Conservation (phyloP, 495 filamentous ascomycete species). For the Trichoderma parareesei region DNA sequence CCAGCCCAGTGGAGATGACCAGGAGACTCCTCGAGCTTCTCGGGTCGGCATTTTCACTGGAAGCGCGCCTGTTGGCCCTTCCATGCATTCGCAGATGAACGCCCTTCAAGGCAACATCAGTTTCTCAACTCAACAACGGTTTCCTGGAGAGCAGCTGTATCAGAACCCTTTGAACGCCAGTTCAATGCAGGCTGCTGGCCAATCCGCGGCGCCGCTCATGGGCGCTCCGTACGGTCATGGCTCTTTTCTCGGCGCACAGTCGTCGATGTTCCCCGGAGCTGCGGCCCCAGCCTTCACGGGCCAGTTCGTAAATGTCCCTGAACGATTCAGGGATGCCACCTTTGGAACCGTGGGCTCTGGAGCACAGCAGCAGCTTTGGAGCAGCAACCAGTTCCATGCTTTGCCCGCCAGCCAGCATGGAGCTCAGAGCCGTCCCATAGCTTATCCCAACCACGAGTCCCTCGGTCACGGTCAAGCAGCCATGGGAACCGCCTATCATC, state of each 20-base stretch:
- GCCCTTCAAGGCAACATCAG: background rate
- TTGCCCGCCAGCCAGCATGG: background rate
- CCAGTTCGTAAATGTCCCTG: background rate
- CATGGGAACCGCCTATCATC: background rate
- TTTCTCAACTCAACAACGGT: background rate
- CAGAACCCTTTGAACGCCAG: slow-evolving; percentile 1
- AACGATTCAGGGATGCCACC: background rate
- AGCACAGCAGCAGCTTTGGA: background rate
- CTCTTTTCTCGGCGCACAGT: background rate
- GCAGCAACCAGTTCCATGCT: background rate
- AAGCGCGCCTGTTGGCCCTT: background rate
- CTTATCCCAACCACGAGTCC: background rate
- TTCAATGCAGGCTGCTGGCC: background rate
- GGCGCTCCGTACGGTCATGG: background rate
- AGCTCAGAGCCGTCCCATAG: background rate
- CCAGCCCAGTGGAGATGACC: background rate
- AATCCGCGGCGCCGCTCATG: background rate
- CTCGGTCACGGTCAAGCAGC: background rate
- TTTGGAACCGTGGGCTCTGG: background rate
- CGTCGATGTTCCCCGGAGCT: background rate
- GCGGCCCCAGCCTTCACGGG: background rate
- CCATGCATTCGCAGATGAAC: background rate
- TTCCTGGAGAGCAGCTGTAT: background rate
- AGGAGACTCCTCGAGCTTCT: slow-evolving; percentile 6
- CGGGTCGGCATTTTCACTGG: background rate